Base-by-base conservation (phyloP, 2,329 filamentous ascomycete species). In the Botrytis paeoniae region DNA sequence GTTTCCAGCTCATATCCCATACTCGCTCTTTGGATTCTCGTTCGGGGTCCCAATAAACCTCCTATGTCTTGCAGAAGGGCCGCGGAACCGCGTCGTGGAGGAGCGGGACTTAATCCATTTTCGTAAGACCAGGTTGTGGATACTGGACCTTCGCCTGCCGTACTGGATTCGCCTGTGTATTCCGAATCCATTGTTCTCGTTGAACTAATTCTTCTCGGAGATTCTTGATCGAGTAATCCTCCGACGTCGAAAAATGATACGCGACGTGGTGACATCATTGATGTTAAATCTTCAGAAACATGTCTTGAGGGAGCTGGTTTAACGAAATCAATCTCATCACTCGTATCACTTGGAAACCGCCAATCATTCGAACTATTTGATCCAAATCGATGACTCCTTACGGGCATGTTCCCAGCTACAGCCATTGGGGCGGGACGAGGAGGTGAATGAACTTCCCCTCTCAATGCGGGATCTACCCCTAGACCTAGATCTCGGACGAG, bases 221-320 rank as follows among this genome's bases (percentile, higher is more conserved):
- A 71, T 37, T 86, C 86, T 29, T 85, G 85, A 8, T 91, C 89
- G 0, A 97, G 83, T 0, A 97, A 83, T 0, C 93, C 93, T 35
- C 94, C 94, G 1, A 94, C 91, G 77, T 97, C 95, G 78, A 95
- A 94, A 81, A 97, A 95, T 0, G 93, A 93, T 7, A 96, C 89
- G 64, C 87, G 85, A 7, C 87, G 85, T 7, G 88, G 86, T 1
- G 85, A 85, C n/a, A 80, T 77, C 16, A 83, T 80, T 5, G 82
- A 83, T 71, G 83, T 76, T 3, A 74, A 54, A 62, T 78, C 77
- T 18, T 73, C 74, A 20, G 78, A 73, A 51, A 75, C 74, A 32
- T 79, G 77, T n/a, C 73, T 76, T 9, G 72, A 59, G 18, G 73
- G 32, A 16, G 77, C 74, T 4, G 71, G 64, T 70, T 77, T 83